A percentile compares a stretch with the other conserved stretches of the same genome.
Evolutionary conservation across 2,329 filamentous ascomycete genomes (phyloP).

Genomic region (Fusarium fracticaudum): DNA sequence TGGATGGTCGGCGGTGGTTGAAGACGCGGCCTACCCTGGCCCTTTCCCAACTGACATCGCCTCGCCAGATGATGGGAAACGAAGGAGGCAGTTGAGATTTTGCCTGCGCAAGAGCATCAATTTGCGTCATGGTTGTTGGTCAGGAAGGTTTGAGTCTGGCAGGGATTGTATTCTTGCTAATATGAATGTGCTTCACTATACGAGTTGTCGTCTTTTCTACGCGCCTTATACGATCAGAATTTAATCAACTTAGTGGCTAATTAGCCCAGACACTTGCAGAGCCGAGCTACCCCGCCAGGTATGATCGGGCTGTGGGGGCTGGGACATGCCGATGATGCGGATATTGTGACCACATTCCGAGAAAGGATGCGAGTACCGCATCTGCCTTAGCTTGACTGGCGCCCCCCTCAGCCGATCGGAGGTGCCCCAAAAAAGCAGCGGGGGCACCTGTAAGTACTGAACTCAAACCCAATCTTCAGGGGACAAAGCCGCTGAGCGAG

Average conservation of each 20-base stretch:
- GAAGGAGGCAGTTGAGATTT: not conserved
- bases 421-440: not conserved
- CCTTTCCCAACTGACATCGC: not conserved
- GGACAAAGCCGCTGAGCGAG: not conserved
- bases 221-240: not conserved
- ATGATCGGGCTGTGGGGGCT: not conserved
- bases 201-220: fast-evolving
- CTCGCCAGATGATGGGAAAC: not conserved
- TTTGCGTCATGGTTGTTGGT: not conserved
- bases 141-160: not conserved
- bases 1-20: not conserved
- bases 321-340: not conserved
- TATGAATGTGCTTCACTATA: not conserved
- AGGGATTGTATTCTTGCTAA: not conserved
- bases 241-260: too few species aligned
- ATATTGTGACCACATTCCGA: not conserved
- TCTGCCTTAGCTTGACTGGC: not conserved
- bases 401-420: not conserved
- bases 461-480: too few species aligned
- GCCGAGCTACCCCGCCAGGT: too few species aligned
- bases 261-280: not conserved
- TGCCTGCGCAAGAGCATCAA: not conserved
- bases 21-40: not conserved
- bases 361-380: too few species aligned
- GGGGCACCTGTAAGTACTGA: not conserved